Evolutionary conservation across 2,329 filamentous ascomycete genomes (phyloP), one percentile per base, ranked within the genome.

Genomic region (Emergomyces africanus): DNA sequence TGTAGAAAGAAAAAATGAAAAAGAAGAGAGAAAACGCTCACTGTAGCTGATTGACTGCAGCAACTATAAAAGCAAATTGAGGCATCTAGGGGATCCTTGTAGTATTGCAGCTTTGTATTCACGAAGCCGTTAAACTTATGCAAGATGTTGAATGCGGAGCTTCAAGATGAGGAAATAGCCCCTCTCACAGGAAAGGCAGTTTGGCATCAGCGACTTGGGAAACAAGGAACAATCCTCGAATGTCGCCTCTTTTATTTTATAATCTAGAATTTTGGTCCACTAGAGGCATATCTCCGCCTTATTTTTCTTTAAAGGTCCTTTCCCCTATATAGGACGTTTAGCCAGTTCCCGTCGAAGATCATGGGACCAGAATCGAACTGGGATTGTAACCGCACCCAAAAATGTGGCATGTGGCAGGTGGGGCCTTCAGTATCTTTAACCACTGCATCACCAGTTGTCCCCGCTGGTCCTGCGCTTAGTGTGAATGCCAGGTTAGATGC

Each of bases 341-440:
- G 28, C n/a, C 39, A 28, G 3, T 20, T 44, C 35, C 53, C 53
- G 23, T 25, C 20, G 25, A n/a, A 20, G 15, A 55, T 55, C 39
- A 55, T 44, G 53, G 39, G 39, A 55, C 18, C 53, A 55, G 53
- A 42, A 39, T 23, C 18, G 39, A 55, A 44, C 37, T 25, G 39
- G 14, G 2, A 30, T 55, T 55, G 37, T 42, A 55, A 44, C 20
- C n/a, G 39, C 37, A 30, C 53, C 15, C 37, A 37, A 23, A 51
- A 51, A 44, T 50, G 42, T 59, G 61, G 59, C 67, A 68, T 67
- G 65, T 68, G 67, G 67, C 64, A 57, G 66, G 66, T 69, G 67
- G 67, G 64, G 68, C 68, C 65, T 63, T 60, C 58, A 65, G 67
- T 66, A 69, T 39, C 66, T 67, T 69, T 64, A 67, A 66, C 68